phyloP scores from a whole-genome alignment of 371 early-diverging fungal genomes.

The Coemansia sp. region DNA sequence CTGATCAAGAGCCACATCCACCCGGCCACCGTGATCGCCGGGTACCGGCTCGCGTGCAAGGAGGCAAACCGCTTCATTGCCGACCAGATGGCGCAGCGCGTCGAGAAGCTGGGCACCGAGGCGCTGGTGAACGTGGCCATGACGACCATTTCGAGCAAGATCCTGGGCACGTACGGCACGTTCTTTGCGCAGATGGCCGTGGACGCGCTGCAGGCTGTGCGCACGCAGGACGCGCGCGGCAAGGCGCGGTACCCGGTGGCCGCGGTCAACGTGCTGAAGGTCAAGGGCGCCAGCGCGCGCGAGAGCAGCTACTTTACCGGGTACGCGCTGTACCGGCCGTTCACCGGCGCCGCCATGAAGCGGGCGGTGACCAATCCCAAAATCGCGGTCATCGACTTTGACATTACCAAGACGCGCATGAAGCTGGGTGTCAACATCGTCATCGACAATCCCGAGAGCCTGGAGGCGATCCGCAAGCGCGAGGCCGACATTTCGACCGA shows the following conservation, averaged over 20 bases:
- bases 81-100: slow-evolving; percentile 89
- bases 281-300: slow-evolving; percentile 94
- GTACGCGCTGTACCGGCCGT: slow-evolving; percentile 98
- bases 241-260: slow-evolving; percentile 96
- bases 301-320: slow-evolving; percentile 95
- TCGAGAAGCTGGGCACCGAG: slow-evolving; percentile 90
- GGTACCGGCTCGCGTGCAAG: slow-evolving; percentile 93
- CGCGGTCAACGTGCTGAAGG: slow-evolving; percentile 98
- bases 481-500: slow-evolving; percentile 97
- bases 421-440: slow-evolving; percentile 97
- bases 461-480: slow-evolving; percentile 97
- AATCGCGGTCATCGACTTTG: slow-evolving; percentile 99
- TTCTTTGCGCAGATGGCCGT: slow-evolving; percentile 98
- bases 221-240: slow-evolving; percentile 80
- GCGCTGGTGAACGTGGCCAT: slow-evolving; percentile 96
- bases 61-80: slow-evolving; percentile 99
- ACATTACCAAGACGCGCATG: slow-evolving; percentile 99
- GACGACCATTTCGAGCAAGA: slow-evolving; percentile 99
- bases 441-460: slow-evolving; percentile 96
- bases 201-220: slow-evolving; percentile 93
- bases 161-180: slow-evolving; percentile 94
- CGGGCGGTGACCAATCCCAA: slow-evolving; percentile 87
- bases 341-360: slow-evolving; percentile 96
- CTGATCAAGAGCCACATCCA: slow-evolving; percentile 96
- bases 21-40: slow-evolving; percentile 94